Percentiles rank a stretch among this genome's conserved stretches.
phyloP scores from a whole-genome alignment of 1,284 basidiomycete species.

The Leccinum fuscescens region DNA sequence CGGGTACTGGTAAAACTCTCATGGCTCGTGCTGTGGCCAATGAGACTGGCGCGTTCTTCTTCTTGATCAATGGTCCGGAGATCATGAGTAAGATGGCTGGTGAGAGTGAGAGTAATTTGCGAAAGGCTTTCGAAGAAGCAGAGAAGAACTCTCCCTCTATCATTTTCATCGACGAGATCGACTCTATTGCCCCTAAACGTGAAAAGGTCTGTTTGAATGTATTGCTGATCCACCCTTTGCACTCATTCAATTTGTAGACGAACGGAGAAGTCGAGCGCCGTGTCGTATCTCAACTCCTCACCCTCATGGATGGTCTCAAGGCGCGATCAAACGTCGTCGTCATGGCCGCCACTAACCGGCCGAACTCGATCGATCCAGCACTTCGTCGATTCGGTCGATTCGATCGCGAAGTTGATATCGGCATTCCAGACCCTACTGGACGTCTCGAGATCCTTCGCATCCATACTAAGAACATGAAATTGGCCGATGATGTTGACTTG shows the following conservation, averaged over 20 bases:
- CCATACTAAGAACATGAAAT: slow-evolving; percentile 99
- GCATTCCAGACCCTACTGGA: slow-evolving; percentile 97
- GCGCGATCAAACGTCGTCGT: slow-evolving; percentile 98
- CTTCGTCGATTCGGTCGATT: slow-evolving; percentile 98
- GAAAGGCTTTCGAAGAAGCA: slow-evolving; percentile 98
- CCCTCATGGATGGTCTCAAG: slow-evolving; percentile 98
- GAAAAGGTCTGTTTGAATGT: slow-evolving; percentile 67
- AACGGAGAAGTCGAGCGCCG: slow-evolving; percentile 99
- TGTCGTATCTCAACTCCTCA: slow-evolving; percentile 96
- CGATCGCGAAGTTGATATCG: slow-evolving; percentile 98
- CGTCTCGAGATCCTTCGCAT: slow-evolving; percentile 98
- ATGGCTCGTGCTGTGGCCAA: slow-evolving; percentile 99
- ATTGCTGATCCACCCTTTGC: not conserved
- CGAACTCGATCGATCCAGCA: slow-evolving; percentile 98
- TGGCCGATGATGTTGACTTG: slow-evolving; percentile 95
- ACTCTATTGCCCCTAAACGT: slow-evolving; percentile 98
- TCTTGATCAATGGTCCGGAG: slow-evolving; percentile 98
- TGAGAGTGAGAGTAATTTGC: slow-evolving; percentile 94
- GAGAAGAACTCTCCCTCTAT: slow-evolving; percentile 99
- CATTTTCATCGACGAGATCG: slow-evolving; percentile 99
- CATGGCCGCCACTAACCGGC: slow-evolving; percentile 98
- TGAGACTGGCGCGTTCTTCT: slow-evolving; percentile 99
- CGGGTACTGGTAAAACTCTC: slow-evolving; percentile 95
- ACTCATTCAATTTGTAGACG: slow-evolving; percentile 54
- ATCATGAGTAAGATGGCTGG: slow-evolving; percentile 99